These are phyloP conservation scores for Phytomonas francai DNA, from an alignment of 208 protist genomes.

Conservation along the genomic window DNA sequence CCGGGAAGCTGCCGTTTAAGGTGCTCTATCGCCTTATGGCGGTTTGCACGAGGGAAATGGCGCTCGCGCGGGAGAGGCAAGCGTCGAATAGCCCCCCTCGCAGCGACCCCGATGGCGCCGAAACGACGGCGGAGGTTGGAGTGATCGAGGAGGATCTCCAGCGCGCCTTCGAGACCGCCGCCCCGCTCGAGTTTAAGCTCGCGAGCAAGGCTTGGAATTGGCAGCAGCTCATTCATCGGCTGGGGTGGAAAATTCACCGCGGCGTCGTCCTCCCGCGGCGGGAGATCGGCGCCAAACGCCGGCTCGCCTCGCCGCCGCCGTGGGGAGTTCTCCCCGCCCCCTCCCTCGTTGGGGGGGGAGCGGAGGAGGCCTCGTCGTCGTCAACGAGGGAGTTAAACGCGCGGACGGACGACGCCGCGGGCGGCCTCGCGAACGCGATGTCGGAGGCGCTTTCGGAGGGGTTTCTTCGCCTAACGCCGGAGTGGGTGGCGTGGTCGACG, in stretches of 20 bases:
- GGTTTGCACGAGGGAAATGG: slow-evolving; percentile 24
- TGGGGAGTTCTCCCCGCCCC: slow-evolving; percentile 10
- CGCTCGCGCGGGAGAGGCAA: not conserved
- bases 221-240: slow-evolving; percentile 75
- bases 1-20: slow-evolving; percentile 23
- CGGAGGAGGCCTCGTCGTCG: not conserved
- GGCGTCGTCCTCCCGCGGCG: slow-evolving; percentile 40
- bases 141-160: slow-evolving; percentile 24
- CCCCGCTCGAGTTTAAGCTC: slow-evolving; percentile 47
- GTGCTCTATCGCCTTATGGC: slow-evolving; percentile 45
- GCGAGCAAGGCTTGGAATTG: slow-evolving; percentile 65
- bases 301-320: slow-evolving; percentile 10
- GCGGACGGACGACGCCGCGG: not conserved
- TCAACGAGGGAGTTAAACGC: not conserved
- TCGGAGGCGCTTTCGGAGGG: slow-evolving; percentile 31
- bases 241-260: slow-evolving; percentile 60
- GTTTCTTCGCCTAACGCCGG: slow-evolving; percentile 53
- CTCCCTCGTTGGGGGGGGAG: slow-evolving; percentile 4
- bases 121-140: slow-evolving; percentile 12
- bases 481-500: slow-evolving; percentile 74
- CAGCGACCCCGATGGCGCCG: not conserved
- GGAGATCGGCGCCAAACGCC: slow-evolving; percentile 37
- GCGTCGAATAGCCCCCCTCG: not conserved
- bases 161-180: slow-evolving; percentile 29
- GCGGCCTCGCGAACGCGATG: slow-evolving; percentile 29